phyloP scores from a whole-genome alignment of 352 stramenopile genomes.

The Pythium aristosporum region DNA sequence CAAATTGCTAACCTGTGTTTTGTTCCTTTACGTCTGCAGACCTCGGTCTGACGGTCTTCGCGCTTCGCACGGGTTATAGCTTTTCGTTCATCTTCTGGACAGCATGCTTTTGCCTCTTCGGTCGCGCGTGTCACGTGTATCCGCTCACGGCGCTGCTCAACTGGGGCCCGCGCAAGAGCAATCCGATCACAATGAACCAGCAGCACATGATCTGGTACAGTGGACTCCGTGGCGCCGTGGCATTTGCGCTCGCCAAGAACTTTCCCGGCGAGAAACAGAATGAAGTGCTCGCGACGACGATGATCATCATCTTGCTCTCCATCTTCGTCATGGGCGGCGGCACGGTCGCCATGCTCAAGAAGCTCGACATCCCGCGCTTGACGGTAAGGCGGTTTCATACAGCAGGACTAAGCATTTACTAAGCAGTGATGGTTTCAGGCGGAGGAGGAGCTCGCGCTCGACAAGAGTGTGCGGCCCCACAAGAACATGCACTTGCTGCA shows the following conservation, averaged over 20 bases:
- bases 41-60: conserved; percentile 90
- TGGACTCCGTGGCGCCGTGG: conserved; percentile 91
- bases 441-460: conserved; percentile 69
- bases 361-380: conserved; percentile 81
- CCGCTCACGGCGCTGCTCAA: conserved; percentile 80
- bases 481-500: conserved; percentile 80
- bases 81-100: conserved; percentile 89
- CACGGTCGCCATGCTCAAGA: conserved; percentile 87
- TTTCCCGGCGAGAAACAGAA: conserved; percentile 87
- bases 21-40: conserved; percentile 37
- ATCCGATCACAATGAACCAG: conserved; percentile 83
- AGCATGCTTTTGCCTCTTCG: conserved; percentile 81
- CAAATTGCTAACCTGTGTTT: background rate
- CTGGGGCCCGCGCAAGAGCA: conserved; percentile 44
- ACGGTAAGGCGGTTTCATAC: conserved; percentile 35
- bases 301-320: conserved; percentile 91
- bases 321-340: conserved; percentile 91
- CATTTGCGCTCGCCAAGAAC: conserved; percentile 89
- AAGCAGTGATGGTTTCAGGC: conserved; percentile 29
- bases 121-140: conserved; percentile 86
- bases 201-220: conserved; percentile 96
- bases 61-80: conserved; percentile 71
- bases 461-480: conserved; percentile 78
- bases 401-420: background rate
- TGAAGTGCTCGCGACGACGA: conserved; percentile 88